phyloP scores from a whole-genome alignment of 1,284 basidiomycete species.

The Caloboletus firmus region DNA sequence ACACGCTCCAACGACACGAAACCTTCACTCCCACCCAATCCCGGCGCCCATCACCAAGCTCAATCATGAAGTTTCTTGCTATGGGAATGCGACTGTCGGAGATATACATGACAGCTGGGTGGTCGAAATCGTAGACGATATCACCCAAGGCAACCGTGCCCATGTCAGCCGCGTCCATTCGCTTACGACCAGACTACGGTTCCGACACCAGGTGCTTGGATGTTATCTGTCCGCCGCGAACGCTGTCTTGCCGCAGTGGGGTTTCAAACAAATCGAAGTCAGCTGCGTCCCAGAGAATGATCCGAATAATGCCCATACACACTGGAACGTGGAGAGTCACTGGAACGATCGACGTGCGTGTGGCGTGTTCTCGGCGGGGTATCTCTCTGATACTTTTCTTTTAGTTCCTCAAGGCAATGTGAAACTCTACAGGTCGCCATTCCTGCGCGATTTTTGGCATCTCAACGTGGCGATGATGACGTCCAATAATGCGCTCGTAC shows the following conservation, averaged over 20 bases:
- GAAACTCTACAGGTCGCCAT: conserved; percentile 87
- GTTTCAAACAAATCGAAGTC: conserved; percentile 98
- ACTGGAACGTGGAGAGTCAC: conserved; percentile 98
- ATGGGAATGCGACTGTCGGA: conserved; percentile 86
- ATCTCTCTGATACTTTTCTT: conserved; percentile 1
- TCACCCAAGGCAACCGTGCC: conserved; percentile 61
- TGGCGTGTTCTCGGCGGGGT: not conserved
- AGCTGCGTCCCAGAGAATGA: conserved; percentile 91
- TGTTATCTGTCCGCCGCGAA: conserved; percentile 94
- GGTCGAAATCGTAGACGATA: conserved; percentile 93
- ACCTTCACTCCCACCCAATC: conserved; percentile 91
- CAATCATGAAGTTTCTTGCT: conserved; percentile 90
- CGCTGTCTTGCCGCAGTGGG: conserved; percentile 92
- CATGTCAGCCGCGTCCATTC: conserved; percentile 78
- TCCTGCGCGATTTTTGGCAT: conserved; percentile 97
- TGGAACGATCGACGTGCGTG: conserved; percentile 88
- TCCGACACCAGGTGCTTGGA: conserved; percentile 75
- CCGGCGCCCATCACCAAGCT: conserved; percentile 89
- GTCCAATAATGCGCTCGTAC: conserved; percentile 96
- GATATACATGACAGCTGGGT: conserved; percentile 92
- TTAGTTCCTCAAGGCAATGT: conserved; percentile 81
- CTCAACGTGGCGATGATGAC: conserved; percentile 99
- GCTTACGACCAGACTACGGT: conserved; percentile 85
- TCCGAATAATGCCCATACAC: conserved; percentile 81
- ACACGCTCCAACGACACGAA: conserved; percentile 81